phyloP scores from a whole-genome alignment of 1,284 basidiomycete species.

The Papiliotrema laurentii region DNA sequence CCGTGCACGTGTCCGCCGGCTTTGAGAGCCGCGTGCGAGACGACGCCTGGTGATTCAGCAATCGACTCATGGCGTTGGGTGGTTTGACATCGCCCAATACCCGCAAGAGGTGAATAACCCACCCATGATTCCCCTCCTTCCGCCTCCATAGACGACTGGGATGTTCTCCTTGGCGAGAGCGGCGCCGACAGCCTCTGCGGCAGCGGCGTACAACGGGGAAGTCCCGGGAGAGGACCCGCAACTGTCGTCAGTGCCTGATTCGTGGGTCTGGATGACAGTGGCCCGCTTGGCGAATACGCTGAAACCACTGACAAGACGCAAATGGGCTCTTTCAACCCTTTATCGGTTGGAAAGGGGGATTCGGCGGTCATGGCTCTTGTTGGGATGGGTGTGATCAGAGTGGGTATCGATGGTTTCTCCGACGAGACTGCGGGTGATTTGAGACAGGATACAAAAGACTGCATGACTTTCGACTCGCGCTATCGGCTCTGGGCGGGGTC shows the following conservation, averaged over 20 bases:
- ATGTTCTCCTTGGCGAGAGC: constrained; percentile 64
- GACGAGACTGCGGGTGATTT: too few species aligned
- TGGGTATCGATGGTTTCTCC: too few species aligned
- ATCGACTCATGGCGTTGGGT: too few species aligned
- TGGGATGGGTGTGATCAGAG: not conserved
- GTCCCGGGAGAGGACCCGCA: constrained; percentile 71
- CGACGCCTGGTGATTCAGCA: constrained; percentile 50
- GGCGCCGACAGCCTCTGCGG: constrained; percentile 70
- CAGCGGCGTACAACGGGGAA: constrained; percentile 58
- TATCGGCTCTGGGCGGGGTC: too few species aligned
- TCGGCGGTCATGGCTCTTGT: constrained; percentile 3
- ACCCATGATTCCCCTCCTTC: constrained; percentile 77
- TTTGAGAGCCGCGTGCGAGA: constrained; percentile 65
- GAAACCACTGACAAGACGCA: constrained; percentile 45
- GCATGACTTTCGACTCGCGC: too few species aligned
- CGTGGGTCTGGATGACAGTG: too few species aligned
- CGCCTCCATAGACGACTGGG: constrained; percentile 82
- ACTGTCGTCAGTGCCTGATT: constrained; percentile 19
- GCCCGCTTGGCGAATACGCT: too few species aligned
- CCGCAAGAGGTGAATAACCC: constrained; percentile 3
- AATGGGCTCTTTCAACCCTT: constrained; percentile 30
- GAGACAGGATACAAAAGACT: too few species aligned
- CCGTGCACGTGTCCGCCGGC: constrained; percentile 73
- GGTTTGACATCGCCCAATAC: not conserved
- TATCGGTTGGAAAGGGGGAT: constrained; percentile 22